A percentile compares a stretch with the other conserved stretches of the same genome.
These are phyloP conservation scores for Mycosarcoma maydis DNA, from an alignment of 1,284 basidiomycete species.

Conservation along the genomic window DNA sequence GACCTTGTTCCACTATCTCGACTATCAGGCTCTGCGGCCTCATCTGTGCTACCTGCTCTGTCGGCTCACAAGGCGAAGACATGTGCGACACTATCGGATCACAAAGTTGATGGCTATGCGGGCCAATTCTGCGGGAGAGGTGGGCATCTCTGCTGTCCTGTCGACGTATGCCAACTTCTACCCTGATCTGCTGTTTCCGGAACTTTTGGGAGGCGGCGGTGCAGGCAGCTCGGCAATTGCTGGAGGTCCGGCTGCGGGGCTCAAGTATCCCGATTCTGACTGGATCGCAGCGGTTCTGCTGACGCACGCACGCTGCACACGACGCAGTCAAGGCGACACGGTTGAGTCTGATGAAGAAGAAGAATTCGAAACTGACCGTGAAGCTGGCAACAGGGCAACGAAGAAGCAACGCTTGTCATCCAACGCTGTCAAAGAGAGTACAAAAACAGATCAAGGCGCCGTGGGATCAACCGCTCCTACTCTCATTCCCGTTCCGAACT, in stretches of 20 bases:
- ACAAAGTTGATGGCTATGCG: constrained; percentile 48
- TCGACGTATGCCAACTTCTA: constrained; percentile 54
- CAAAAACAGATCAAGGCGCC: constrained; percentile 11
- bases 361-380: constrained; percentile 12
- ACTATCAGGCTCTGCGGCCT: constrained; percentile 48
- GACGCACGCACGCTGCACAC: constrained; percentile 29
- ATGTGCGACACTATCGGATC: constrained; percentile 53
- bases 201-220: constrained; percentile 35
- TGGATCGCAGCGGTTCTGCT: constrained; percentile 39
- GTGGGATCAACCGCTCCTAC: constrained; percentile 7
- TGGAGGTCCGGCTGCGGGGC: constrained; percentile 17
- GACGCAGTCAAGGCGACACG: constrained; percentile 16
- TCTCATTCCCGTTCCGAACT: constrained; percentile 29
- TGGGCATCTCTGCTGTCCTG: constrained; percentile 38
- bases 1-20: constrained; percentile 53
- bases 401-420: constrained; percentile 27
- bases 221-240: constrained; percentile 25
- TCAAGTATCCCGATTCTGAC: constrained; percentile 48
- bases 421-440: constrained; percentile 14
- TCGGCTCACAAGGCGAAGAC: constrained; percentile 38
- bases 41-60: constrained; percentile 51
- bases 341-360: constrained; percentile 39
- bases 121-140: constrained; percentile 32
- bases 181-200: constrained; percentile 51
- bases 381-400: constrained; percentile 1